Evolutionary conservation across 805 yeast species (phyloP), one percentile per base, ranked within the genome.

Genomic region (Maudiozyma turicensis): DNA sequence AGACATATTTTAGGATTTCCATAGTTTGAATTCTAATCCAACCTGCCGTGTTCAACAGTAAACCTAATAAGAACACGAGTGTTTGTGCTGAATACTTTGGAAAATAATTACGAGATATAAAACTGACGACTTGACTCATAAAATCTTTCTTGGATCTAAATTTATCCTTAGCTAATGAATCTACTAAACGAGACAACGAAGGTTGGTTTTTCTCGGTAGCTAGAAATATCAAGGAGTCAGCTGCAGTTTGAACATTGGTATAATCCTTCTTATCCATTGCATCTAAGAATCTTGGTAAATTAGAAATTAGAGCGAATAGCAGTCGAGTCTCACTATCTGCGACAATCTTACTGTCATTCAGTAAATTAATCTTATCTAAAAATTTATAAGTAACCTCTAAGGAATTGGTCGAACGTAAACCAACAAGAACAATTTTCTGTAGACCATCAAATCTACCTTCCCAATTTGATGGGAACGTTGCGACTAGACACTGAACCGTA

Each of bases 391-490:
- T 77, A 10, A 86, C 81, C 8, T 86, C 95, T 70, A 82, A 85
- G 0, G 96, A 78, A 46, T 80, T 78, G 1, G 89, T 72, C 0
- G 97, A 89, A 47, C 96, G 70, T 49, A 95, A 69, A 0, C 99
- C 99, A 43, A 81, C 78, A 76, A 88, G 71, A 0, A 90, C 80
- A 15, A 84, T 74, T 43, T 77, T 82, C 58, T 89, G 95, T 6
- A 93, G 70, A 0, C 98, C 98, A 59, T 84, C 91, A 64, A 89
- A 93, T 49, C 81, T 77, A 1, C 97, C 96, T 60, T 90, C 96
- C 99, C 98, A 93, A 50, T 86, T 84, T 0, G 93, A 81, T 0
- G 99, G 99, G 61, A 90, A 93, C 0, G 93, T 85, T 0, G 93
- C 77, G 14, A 86, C 78, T 51, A 90, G 72, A 63, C 95, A 82